These are phyloP conservation scores for Glycyrrhiza uralensis DNA, from an alignment of 306 rosid genomes.

Conservation along the genomic window DNA sequence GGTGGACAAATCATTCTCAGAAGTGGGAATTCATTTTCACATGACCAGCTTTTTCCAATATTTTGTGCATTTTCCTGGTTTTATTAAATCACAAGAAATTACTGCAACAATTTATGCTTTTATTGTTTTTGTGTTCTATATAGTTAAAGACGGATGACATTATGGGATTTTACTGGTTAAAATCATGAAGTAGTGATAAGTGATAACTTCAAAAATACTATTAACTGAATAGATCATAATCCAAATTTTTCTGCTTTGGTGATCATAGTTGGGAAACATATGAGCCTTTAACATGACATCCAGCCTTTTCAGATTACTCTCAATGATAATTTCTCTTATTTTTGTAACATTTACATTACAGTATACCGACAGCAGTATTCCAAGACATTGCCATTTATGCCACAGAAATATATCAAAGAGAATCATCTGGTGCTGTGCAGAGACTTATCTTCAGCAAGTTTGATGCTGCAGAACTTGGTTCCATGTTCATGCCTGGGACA, in stretches of 20 bases:
- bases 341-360: constrained; percentile 36
- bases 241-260: not conserved
- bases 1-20: not conserved
- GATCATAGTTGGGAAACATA: not conserved
- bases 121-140: not conserved
- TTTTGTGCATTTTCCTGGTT: not conserved
- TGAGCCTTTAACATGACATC: not conserved
- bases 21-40: constrained; percentile 6
- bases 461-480: constrained; percentile 64
- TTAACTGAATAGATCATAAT: not conserved
- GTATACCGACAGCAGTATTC: constrained; percentile 64
- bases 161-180: not conserved
- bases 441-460: constrained; percentile 64
- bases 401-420: constrained; percentile 82
- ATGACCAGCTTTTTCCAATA: not conserved
- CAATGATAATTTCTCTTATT: not conserved
- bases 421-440: constrained; percentile 57
- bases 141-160: not conserved
- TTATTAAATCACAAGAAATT: constrained; percentile 5
- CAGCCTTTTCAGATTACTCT: not conserved
- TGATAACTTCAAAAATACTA: not conserved
- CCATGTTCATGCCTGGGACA: constrained; percentile 62
- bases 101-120: not conserved
- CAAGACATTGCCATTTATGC: constrained; percentile 51
- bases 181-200: not conserved